Conservation (phyloP, 257 asterid species). For the Asclepias syriaca region DNA sequence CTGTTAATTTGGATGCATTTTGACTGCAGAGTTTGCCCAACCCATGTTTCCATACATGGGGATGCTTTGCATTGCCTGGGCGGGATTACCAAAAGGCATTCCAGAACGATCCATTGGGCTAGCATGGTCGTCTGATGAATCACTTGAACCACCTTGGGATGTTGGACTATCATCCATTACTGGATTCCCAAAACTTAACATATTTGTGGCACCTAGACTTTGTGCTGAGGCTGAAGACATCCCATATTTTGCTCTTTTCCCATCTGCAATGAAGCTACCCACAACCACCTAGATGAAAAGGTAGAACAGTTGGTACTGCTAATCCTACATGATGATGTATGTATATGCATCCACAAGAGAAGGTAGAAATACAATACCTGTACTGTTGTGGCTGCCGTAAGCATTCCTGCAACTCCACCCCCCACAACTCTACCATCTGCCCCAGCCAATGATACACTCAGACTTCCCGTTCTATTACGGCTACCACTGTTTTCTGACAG, state of each 20-base stretch:
- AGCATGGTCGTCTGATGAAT: slow-evolving; percentile 61
- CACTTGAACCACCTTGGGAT: slow-evolving; percentile 63
- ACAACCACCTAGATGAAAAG: slow-evolving; percentile 54
- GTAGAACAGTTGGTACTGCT: slow-evolving; percentile 4
- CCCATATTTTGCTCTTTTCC: slow-evolving; percentile 46
- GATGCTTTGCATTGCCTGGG: slow-evolving; percentile 47
- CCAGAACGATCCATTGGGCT: slow-evolving; percentile 44
- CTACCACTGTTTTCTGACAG: slow-evolving; percentile 53
- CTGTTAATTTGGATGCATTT: slow-evolving; percentile 43
- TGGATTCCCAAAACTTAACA: slow-evolving; percentile 56
- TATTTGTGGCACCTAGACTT: slow-evolving; percentile 33
- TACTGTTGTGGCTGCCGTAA: slow-evolving; percentile 72
- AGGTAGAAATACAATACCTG: slow-evolving; percentile 40
- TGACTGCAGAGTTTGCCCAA: slow-evolving; percentile 54
- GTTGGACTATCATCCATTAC: slow-evolving; percentile 45
- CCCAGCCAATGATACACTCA: slow-evolving; percentile 79
- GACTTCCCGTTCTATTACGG: slow-evolving; percentile 41
- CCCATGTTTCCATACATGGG: slow-evolving; percentile 49
- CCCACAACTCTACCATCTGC: slow-evolving; percentile 79
- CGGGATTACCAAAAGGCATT: slow-evolving; percentile 36
- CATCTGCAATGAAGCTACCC: slow-evolving; percentile 90
- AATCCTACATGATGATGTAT: neutral
- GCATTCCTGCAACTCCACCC: slow-evolving; percentile 84
- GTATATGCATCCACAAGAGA: neutral
- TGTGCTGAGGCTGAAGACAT: slow-evolving; percentile 16